phyloP scores from a whole-genome alignment of 352 stramenopile species.

The Pythium apleroticum region DNA sequence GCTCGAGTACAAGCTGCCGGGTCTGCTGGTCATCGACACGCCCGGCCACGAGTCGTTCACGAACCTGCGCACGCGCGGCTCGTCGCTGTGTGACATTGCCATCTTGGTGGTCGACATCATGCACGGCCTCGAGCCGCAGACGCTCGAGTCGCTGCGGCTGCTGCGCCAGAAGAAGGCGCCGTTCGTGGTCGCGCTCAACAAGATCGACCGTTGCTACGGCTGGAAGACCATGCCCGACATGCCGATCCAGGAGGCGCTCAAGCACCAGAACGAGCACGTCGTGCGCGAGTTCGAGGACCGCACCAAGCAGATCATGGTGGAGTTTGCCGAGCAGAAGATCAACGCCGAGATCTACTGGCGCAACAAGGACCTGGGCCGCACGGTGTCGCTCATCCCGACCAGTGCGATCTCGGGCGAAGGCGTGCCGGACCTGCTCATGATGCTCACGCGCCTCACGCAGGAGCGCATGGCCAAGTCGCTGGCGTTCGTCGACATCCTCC shows the following conservation, averaged over 20 bases:
- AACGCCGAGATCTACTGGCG: slow-evolving; percentile 99
- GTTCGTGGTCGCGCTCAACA: slow-evolving; percentile 99
- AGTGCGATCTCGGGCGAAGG: slow-evolving; percentile 98
- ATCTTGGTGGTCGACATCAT: slow-evolving; percentile 99
- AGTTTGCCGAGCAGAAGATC: slow-evolving; percentile 96
- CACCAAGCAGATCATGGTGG: slow-evolving; percentile 91
- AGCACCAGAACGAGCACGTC: slow-evolving; percentile 92
- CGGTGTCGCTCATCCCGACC: slow-evolving; percentile 97
- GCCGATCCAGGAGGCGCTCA: slow-evolving; percentile 91
- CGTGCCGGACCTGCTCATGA: slow-evolving; percentile 97
- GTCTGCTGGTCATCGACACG: slow-evolving; percentile 98
- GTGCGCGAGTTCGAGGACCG: slow-evolving; percentile 96
- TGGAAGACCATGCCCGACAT: slow-evolving; percentile 97
- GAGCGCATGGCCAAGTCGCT: slow-evolving; percentile 91
- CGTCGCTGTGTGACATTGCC: slow-evolving; percentile 98
- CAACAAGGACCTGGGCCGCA: slow-evolving; percentile 96
- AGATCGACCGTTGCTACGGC: slow-evolving; percentile 98
- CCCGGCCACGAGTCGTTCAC: slow-evolving; percentile 99
- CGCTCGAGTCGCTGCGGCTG: slow-evolving; percentile 98
- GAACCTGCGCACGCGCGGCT: slow-evolving; percentile 97
- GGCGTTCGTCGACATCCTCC: slow-evolving; percentile 89
- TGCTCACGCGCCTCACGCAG: slow-evolving; percentile 96
- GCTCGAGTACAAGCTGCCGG: slow-evolving; percentile 89
- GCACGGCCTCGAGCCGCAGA: slow-evolving; percentile 99
- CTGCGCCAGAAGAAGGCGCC: slow-evolving; percentile 94